Evolutionary conservation across 2,329 filamentous ascomycete species (phyloP).

Genomic region (Thyridium curvatum): DNA sequence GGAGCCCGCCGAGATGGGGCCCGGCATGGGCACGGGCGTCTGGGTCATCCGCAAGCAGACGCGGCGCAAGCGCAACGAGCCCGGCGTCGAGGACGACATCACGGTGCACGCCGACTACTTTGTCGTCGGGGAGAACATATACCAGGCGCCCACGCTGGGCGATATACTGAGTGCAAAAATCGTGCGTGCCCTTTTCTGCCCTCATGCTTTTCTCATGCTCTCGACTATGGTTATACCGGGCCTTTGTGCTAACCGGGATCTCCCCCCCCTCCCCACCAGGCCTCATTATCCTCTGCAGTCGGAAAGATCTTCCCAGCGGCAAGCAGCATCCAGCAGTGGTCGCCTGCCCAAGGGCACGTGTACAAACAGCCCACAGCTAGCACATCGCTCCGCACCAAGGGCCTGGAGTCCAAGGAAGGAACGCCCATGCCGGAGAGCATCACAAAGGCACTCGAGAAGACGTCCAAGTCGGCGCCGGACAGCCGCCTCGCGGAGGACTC

Average conservation of each 20-base stretch:
- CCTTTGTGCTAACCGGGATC: too few relatives aligned
- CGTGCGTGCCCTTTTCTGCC: conserved; percentile 30
- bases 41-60: conserved; percentile 67
- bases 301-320: conserved; percentile 45
- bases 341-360: conserved; percentile 44
- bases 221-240: too few relatives aligned
- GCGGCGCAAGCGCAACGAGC: conserved; percentile 45
- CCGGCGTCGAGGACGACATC: conserved; percentile 47
- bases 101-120: conserved; percentile 56
- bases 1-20: conserved; percentile 56
- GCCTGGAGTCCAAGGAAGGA: conserved; percentile 34
- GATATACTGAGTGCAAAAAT: conserved; percentile 55
- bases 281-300: conserved; percentile 48
- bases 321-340: conserved; percentile 46
- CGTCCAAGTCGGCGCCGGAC: conserved; percentile 33
- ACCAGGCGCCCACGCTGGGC: conserved; percentile 56
- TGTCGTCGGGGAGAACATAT: conserved; percentile 59
- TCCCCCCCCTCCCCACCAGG: too few relatives aligned
- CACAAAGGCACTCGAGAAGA: conserved; percentile 21
- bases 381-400: conserved; percentile 18
- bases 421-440: conserved; percentile 40
- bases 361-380: conserved; percentile 35
- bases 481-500: conserved; percentile 49
- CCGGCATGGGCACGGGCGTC: conserved; percentile 55
- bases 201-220: conserved; percentile 5